These are phyloP conservation scores for Penicillium expansum DNA, from an alignment of 2,329 filamentous ascomycete genomes.

Conservation along the genomic window DNA sequence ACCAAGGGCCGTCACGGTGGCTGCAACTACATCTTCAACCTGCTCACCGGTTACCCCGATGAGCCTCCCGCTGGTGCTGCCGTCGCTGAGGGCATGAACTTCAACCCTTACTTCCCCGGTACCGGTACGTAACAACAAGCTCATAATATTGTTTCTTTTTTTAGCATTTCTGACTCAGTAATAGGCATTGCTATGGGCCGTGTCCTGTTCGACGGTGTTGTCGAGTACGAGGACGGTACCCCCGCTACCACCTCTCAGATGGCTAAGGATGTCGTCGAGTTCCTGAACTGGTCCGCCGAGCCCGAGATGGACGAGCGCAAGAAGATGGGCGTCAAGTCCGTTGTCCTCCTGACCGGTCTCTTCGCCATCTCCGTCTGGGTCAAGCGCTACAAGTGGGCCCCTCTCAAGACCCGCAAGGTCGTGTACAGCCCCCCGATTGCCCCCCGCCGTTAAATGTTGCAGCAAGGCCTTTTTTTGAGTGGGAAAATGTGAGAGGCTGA, in stretches of 20 bases:
- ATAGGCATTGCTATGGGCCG: slow-evolving; percentile 89
- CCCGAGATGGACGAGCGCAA: slow-evolving; percentile 99
- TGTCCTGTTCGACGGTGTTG: slow-evolving; percentile 94
- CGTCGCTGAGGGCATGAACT: slow-evolving; percentile 89
- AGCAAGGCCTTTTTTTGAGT: slow-evolving; percentile 29
- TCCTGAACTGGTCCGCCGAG: slow-evolving; percentile 98
- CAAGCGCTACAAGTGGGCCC: slow-evolving; percentile 99
- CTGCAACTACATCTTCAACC: slow-evolving; percentile 96
- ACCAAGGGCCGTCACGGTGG: slow-evolving; percentile 97
- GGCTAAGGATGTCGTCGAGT: slow-evolving; percentile 99
- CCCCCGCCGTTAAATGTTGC: slow-evolving; percentile 35
- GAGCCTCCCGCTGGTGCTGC: slow-evolving; percentile 86
- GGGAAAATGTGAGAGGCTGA: slow-evolving; percentile 30
- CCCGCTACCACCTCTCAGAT: slow-evolving; percentile 95
- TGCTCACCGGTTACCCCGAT: slow-evolving; percentile 96
- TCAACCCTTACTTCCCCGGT: slow-evolving; percentile 99
- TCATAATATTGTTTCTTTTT: not conserved
- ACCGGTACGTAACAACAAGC: slow-evolving; percentile 59
- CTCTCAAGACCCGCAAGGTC: slow-evolving; percentile 93
- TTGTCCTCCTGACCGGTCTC: slow-evolving; percentile 74
- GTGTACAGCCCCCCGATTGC: slow-evolving; percentile 71
- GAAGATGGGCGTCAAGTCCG: slow-evolving; percentile 98
- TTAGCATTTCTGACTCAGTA: slow-evolving; percentile 14
- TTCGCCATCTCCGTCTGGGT: slow-evolving; percentile 92
- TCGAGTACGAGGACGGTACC: slow-evolving; percentile 97